Base-by-base conservation (phyloP, 495 filamentous ascomycete species). In the Neurospora sp. region DNA sequence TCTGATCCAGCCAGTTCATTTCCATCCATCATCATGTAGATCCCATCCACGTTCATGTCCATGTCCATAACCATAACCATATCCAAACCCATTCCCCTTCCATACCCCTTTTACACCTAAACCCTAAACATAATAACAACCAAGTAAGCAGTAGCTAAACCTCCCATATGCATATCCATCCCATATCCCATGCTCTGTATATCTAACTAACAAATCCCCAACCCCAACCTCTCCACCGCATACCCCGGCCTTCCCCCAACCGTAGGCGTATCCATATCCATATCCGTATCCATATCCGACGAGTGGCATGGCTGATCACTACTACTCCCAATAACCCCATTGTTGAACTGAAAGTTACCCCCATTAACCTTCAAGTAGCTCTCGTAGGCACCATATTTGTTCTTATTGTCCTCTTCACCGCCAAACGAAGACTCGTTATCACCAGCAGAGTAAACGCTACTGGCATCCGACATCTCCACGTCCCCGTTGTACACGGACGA, bases 381-480 rank as follows among this genome's bases (percentile, higher is more conserved):
- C 38, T 18, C 9, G 16, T 71, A 39, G 11, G 2, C 31, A 31
- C 27, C 27, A 31, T 1, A 31, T 31, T 31, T 16, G 40, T 16
- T 16, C 5, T 42, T 42, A 18, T 1, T 10, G 9, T 16, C 14
- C 10, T 66, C 46, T 38, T 66, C 20, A 37, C 49, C 39, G 60
- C 27, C 39, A 16, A 16, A 41, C 72, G 72, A 37, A 35, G 77
- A 75, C 8, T 76, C 77, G 18, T 78, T 74, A n/a, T 75, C 79
- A n/a, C 79, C 76, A 16, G 74, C 81, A 11, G 79, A 80, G 37
- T 74, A 71, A 16, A 78, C 72, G 39, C 81, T 84, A 39, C 78
- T 80, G 20, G 76, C 78, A 72, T 87, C 84, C 31, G 81, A 82
- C 82, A 84, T 85, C 70, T 86, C 84, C 16, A 86, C 76, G 42